Percentiles rank a stretch among this genome's conserved stretches.
Conservation (phyloP, 2,329 filamentous ascomycete genomes). For the Epichloe uncinata region DNA sequence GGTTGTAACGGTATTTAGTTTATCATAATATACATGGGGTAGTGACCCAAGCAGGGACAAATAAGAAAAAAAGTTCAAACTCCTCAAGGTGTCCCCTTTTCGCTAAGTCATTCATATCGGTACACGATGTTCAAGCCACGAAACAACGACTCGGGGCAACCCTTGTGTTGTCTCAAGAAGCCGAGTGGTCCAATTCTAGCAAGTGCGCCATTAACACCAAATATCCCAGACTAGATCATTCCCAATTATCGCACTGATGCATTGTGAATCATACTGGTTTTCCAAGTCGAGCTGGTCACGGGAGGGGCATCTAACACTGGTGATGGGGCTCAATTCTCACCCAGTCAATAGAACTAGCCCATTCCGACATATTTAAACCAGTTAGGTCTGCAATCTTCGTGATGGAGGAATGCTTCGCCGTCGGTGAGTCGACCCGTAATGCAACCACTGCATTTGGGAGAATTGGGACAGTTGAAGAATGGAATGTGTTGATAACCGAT, state of each 20-base stretch:
- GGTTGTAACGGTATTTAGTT: constrained; percentile 49
- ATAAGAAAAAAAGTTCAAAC: not conserved
- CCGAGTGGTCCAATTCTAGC: not conserved
- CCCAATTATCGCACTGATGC: not conserved
- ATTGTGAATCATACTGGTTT: not conserved
- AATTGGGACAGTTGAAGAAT: constrained; percentile 98
- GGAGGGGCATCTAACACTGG: not conserved
- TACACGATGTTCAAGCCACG: not conserved
- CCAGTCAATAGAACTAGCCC: constrained; percentile 34
- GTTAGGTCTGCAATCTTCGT: constrained; percentile 87
- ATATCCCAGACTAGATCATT: not conserved
- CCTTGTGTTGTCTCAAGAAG: not conserved
- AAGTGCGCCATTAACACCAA: constrained; percentile 6
- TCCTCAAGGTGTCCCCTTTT: not conserved
- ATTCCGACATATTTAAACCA: constrained; percentile 95
- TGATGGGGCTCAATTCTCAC: not conserved
- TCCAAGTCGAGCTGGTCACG: not conserved
- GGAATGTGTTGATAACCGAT: constrained; percentile 98
- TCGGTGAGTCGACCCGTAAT: constrained; percentile 79
- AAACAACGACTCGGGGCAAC: not conserved
- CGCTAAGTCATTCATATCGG: constrained; percentile 3
- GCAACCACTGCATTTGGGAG: constrained; percentile 82
- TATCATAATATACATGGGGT: constrained; percentile 13
- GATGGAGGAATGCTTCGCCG: constrained; percentile 70
- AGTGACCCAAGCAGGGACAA: not conserved